A percentile compares a stretch with the other conserved stretches of the same genome.
These are phyloP conservation scores for Cystofilobasidium bisporidii DNA, from an alignment of 768 basidiomycete species.

Conservation along the genomic window DNA sequence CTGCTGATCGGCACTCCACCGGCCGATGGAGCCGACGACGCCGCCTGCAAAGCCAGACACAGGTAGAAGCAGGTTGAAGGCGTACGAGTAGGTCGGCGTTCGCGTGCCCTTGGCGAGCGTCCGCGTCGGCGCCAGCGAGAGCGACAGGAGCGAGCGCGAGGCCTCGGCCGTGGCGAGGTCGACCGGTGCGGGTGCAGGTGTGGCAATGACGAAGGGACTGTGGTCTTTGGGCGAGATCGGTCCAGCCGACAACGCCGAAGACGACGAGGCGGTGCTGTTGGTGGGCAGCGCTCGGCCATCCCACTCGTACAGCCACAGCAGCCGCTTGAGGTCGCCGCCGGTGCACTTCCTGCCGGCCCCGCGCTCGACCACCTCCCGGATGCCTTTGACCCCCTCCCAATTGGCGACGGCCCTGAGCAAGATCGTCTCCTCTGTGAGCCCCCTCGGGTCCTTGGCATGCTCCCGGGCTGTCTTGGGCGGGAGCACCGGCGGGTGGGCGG, in stretches of 20 bases:
- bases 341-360: constrained; percentile 22
- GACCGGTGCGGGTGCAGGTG: not conserved
- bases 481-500: constrained; percentile 18
- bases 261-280: too few relatives aligned
- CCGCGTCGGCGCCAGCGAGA: constrained; percentile 23
- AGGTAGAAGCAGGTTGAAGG: constrained; percentile 21
- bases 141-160: constrained; percentile 3
- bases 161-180: not conserved
- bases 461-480: not conserved
- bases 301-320: constrained; percentile 27
- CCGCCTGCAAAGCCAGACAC: constrained; percentile 5
- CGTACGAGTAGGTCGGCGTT: constrained; percentile 18
- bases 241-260: not conserved
- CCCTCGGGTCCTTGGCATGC: constrained; percentile 2
- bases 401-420: constrained; percentile 22
- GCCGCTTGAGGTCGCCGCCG: constrained; percentile 11
- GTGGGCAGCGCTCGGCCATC: constrained; percentile 5
- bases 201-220: not conserved
- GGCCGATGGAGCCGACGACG: constrained; percentile 23
- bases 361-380: constrained; percentile 23
- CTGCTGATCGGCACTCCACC: constrained; percentile 20
- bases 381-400: constrained; percentile 20
- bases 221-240: not conserved
- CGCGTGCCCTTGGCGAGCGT: constrained; percentile 16
- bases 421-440: constrained; percentile 13